These are phyloP conservation scores for Periglandula ipomoeae DNA, from an alignment of 2,329 filamentous ascomycete species.

Conservation along the genomic window DNA sequence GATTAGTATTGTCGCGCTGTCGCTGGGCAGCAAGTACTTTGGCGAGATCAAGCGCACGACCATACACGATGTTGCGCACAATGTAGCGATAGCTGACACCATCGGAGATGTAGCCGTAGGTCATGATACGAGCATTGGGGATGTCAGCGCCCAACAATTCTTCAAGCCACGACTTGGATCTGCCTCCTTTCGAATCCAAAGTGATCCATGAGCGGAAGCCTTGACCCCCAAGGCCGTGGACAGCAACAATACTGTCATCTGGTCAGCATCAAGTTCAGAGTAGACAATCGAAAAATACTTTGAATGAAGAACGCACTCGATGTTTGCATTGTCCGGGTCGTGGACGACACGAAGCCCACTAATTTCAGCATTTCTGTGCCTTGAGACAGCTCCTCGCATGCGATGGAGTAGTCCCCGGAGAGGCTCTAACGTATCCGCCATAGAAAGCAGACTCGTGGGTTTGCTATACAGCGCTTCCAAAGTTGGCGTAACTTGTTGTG, in stretches of 20 bases:
- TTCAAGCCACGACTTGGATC: slow-evolving; percentile 16
- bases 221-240: slow-evolving; percentile 17
- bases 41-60: slow-evolving; percentile 16
- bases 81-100: slow-evolving; percentile 15
- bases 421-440: slow-evolving; percentile 15
- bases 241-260: slow-evolving; percentile 17
- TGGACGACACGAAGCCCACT: slow-evolving; percentile 14
- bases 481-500: no score
- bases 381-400: slow-evolving; percentile 13
- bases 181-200: slow-evolving; percentile 11
- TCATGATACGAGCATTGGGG: slow-evolving; percentile 18
- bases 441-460: slow-evolving; percentile 1
- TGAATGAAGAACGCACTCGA: slow-evolving; percentile 13
- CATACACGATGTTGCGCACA: slow-evolving; percentile 16
- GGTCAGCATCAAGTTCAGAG: background rate
- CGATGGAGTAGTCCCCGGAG: slow-evolving; percentile 16
- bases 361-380: slow-evolving; percentile 10
- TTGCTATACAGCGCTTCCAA: no score
- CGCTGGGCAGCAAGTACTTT: slow-evolving; percentile 13
- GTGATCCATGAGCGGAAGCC: slow-evolving; percentile 19
- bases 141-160: slow-evolving; percentile 16
- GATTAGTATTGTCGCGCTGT: slow-evolving; percentile 11
- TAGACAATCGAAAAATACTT: background rate
- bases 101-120: slow-evolving; percentile 16
- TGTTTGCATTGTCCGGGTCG: slow-evolving; percentile 15